Base-by-base conservation (phyloP, 2,329 filamentous ascomycete genomes). In the Plectosphaerella sp. region DNA sequence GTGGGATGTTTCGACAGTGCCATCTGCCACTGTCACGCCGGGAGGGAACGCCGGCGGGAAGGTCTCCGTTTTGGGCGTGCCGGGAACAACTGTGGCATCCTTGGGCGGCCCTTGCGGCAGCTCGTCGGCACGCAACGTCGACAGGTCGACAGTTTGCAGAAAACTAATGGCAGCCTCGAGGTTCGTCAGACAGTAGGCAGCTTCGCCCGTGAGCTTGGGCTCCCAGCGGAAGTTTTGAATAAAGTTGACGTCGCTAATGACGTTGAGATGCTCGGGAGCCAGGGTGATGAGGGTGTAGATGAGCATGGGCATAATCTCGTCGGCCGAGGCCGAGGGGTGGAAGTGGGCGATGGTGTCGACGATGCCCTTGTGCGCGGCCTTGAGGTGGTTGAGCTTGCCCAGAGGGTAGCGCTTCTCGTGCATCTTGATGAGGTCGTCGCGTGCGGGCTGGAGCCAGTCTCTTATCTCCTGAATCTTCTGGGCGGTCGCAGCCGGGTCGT, bases 241-340 rank as follows among this genome's bases (percentile, higher is more conserved):
- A 66, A 97, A 99, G 60, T 88, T 84, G n/a, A 95, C 76, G 66
- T 99, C 95, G 74, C 93, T 97, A 63, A 96, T 91, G 51, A 92
- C 87, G 67, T 92, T 89, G 47, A 97, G 86, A 35, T 86, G 83
- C 67, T 94, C 89, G 0, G 92, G 88, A 0, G 91, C 87, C 45
- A 92, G 87, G 3, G 91, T 97, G 65, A 99, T 95, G 54, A 99
- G 80, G 0, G 91, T 90, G 72, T 96, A 99, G 56, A 99, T 99
- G 57, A 99, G 79, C 68, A 96, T 96, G 1, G 94, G 94, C 67
- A 99, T 85, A 51, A 99, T 95, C 70, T 97, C 94, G 65, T 99
- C 94, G 3, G 94, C 94, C 1, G 94, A 97, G 1, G 94, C 96
- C 1, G 92, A 85, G 16, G 82, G 83, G 56, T 85, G 83, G 54